phyloP scores from a whole-genome alignment of 495 filamentous ascomycete genomes.

The Xylaria bambusicola region DNA sequence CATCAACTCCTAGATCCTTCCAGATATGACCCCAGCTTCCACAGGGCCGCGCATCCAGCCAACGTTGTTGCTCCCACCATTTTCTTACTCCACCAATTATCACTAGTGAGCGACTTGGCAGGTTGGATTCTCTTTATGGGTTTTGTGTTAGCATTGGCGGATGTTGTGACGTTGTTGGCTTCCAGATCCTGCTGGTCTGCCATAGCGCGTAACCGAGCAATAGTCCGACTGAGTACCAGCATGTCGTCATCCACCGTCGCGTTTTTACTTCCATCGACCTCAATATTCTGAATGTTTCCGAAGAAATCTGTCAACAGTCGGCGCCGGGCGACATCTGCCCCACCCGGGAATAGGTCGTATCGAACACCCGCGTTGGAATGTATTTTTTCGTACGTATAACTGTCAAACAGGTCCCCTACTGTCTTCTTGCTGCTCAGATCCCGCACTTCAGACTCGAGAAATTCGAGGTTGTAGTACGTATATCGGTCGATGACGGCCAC shows the following conservation, averaged over 20 bases:
- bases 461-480: slow-evolving; percentile 98
- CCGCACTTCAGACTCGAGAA: slow-evolving; percentile 86
- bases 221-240: slow-evolving; percentile 60
- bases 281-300: slow-evolving; percentile 95
- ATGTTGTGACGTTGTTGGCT: slow-evolving; percentile 36
- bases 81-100: slow-evolving; percentile 71
- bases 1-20: slow-evolving; percentile 34
- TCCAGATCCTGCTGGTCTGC: slow-evolving; percentile 46
- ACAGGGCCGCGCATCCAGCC: slow-evolving; percentile 66
- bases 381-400: slow-evolving; percentile 91
- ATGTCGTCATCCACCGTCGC: slow-evolving; percentile 73
- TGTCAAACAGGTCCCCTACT: slow-evolving; percentile 91
- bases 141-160: slow-evolving; percentile 37
- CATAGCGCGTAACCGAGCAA: slow-evolving; percentile 59
- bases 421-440: slow-evolving; percentile 81
- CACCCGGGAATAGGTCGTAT: slow-evolving; percentile 88
- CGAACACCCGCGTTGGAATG: slow-evolving; percentile 89
- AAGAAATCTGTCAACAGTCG: slow-evolving; percentile 94
- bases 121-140: slow-evolving; percentile 44
- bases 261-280: slow-evolving; percentile 67
- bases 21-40: slow-evolving; percentile 61
- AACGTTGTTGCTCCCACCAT: slow-evolving; percentile 64
- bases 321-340: slow-evolving; percentile 68
- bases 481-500: slow-evolving; percentile 98
- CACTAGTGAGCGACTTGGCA: slow-evolving; percentile 65